phyloP scores from a whole-genome alignment of 2,329 filamentous ascomycete genomes.

The Botrytis aclada region DNA sequence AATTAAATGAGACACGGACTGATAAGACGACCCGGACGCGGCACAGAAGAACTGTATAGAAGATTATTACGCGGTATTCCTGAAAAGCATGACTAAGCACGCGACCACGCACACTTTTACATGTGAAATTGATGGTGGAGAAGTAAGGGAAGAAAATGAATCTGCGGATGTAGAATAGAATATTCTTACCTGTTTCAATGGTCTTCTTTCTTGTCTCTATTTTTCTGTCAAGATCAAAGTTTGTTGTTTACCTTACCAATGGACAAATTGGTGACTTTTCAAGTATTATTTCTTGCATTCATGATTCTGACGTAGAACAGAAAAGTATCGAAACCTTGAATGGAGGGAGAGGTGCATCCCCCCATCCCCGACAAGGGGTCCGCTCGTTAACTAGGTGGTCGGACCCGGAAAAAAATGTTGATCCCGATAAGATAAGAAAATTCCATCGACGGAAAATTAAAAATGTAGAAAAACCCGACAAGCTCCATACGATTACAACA shows the following conservation, averaged over 20 bases:
- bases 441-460: neutral
- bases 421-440: constrained; percentile 20
- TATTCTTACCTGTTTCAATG: neutral
- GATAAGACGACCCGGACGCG: constrained; percentile 4
- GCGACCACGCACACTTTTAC: neutral
- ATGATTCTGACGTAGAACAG: constrained; percentile 10
- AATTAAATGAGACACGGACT: constrained; percentile 15
- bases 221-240: neutral
- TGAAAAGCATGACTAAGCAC: constrained; percentile 17
- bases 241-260: neutral
- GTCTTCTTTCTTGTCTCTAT: neutral
- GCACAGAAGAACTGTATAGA: constrained; percentile 5
- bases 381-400: neutral
- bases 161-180: neutral
- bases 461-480: neutral
- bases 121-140: neutral
- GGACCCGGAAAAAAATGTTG: neutral
- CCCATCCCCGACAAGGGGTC: neutral
- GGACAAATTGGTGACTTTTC: no score
- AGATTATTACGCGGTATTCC: neutral
- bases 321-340: neutral
- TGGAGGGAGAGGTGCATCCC: neutral
- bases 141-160: neutral
- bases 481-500: constrained; percentile 1
- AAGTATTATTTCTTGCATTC: neutral